Base-by-base conservation (phyloP, 2,329 filamentous ascomycete genomes). In the Rutstroemia sydowiana region DNA sequence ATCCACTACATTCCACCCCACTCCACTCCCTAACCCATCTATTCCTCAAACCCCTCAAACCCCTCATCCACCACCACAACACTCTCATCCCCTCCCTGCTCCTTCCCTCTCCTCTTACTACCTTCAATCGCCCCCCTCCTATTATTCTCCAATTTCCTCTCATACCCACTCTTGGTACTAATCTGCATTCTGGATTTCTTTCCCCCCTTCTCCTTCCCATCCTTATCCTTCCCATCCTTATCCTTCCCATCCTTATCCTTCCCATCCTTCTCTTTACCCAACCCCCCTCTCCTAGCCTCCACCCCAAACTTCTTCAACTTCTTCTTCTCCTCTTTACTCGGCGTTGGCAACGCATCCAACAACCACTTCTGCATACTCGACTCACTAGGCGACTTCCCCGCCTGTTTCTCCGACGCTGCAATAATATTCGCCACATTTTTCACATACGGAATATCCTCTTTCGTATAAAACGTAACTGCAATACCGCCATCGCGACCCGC, bases 341-440 rank as follows among this genome's bases (percentile, higher is more conserved):
- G 81, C 57, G 85, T 85, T 0, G 93, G 93, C 57, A 98, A 74
- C 2, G 88, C 85, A 66, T 95, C 87, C 5, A 97, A 74, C 47
- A 98, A 73, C 91, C 92, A 97, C 67, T 86, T 84, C 64, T 89
- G 83, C 26, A 95, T 77, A 1, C 78, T 79, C 0, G 78, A 76
- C 21, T 77, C 75, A 11, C 48, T 32, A 2, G 74, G 73, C 16
- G 65, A 68, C 61, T 72, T 75, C 26, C 76, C 77, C 2, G 77
- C 77, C 62, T 90, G 78, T 68, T 82, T 87, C 69, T 96, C 88
- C 59, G 86, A 90, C 20, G 82, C 80, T 0, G 87, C 81, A 57
- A 98, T 95, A 31, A 97, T 88, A 63, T 96, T 96, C 31, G 91
- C 93, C 26, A 98, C 87, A 57, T 83, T 88, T 72, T 92, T 95